Evolutionary conservation across 2,329 filamentous ascomycete species (phyloP).

Genomic region (Ceratocystis colombiana): DNA sequence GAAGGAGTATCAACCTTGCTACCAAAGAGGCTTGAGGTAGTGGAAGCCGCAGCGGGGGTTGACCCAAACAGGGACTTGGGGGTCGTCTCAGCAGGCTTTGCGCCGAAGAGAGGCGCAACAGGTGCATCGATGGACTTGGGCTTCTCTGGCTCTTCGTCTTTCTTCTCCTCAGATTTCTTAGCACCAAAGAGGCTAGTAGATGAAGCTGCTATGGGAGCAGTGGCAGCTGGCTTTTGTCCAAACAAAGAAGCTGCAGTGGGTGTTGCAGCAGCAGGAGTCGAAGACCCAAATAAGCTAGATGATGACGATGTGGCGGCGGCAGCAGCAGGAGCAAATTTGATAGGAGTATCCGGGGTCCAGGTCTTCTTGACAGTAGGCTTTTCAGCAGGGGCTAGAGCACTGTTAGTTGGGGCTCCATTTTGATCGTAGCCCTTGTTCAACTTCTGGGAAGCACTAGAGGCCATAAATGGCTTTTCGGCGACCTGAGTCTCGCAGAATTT

Average conservation of each 20-base stretch:
- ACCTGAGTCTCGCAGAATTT: conserved; percentile 34
- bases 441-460: conserved; percentile 45
- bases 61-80: conserved; percentile 23
- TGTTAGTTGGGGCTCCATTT: conserved; percentile 38
- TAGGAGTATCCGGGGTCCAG: conserved; percentile 42
- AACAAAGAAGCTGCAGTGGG: conserved; percentile 26
- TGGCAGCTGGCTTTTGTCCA: conserved; percentile 30
- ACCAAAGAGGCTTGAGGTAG: conserved; percentile 25
- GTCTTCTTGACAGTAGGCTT: conserved; percentile 37
- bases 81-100: conserved; percentile 20
- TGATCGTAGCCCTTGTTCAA: conserved; percentile 42
- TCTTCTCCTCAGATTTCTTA: conserved; percentile 28
- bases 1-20: not conserved
- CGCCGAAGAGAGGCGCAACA: conserved; percentile 28
- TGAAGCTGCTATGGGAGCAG: conserved; percentile 32
- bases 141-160: conserved; percentile 21
- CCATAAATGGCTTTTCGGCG: not conserved
- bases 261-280: conserved; percentile 31
- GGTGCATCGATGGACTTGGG: conserved; percentile 25
- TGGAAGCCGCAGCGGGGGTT: conserved; percentile 15
- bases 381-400: conserved; percentile 29
- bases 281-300: conserved; percentile 19
- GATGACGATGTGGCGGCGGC: conserved; percentile 24
- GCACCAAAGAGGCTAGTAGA: conserved; percentile 34
- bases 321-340: conserved; percentile 42